Conservation (phyloP, 2,329 filamentous ascomycete genomes). For the Didymella keratinophila region DNA sequence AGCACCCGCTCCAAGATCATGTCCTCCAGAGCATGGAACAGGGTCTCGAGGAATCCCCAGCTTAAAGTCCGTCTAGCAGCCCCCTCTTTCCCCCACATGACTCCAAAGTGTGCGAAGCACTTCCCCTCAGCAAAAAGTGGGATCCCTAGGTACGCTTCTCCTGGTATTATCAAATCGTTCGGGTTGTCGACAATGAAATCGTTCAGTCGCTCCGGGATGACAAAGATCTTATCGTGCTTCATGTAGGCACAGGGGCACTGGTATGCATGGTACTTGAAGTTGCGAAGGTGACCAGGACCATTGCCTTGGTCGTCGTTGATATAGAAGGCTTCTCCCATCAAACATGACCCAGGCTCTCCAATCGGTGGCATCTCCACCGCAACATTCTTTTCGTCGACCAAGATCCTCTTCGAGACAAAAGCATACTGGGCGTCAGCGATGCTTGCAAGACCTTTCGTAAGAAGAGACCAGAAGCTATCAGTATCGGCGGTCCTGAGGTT, state of each 20-base stretch:
- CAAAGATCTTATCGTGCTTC: constrained; percentile 74
- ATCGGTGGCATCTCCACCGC: constrained; percentile 68
- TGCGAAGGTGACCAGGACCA: constrained; percentile 59
- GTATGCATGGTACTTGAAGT: constrained; percentile 71
- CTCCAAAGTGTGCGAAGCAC: constrained; percentile 74
- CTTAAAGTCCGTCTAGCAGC: constrained; percentile 63
- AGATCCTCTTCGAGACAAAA: constrained; percentile 71
- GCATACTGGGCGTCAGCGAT: constrained; percentile 71
- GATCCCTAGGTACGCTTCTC: constrained; percentile 72
- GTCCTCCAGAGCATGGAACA: constrained; percentile 74
- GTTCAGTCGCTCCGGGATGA: constrained; percentile 69
- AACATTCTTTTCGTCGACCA: constrained; percentile 65
- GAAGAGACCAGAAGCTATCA: constrained; percentile 68
- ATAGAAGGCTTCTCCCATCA: constrained; percentile 72
- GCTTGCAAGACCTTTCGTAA: constrained; percentile 70
- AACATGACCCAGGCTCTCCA: constrained; percentile 67
- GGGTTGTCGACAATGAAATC: constrained; percentile 68
- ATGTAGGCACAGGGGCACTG: constrained; percentile 72
- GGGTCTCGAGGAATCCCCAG: constrained; percentile 73
- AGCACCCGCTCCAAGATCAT: constrained; percentile 67
- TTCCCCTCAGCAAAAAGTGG: constrained; percentile 71
- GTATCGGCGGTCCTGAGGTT: constrained; percentile 61
- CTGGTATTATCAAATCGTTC: constrained; percentile 66
- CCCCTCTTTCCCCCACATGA: constrained; percentile 74
- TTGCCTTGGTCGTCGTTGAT: constrained; percentile 67